Evolutionary conservation across 2,329 filamentous ascomycete genomes (phyloP), one percentile per base, ranked within the genome.

Genomic region (Phyllosticta citribraziliensis): DNA sequence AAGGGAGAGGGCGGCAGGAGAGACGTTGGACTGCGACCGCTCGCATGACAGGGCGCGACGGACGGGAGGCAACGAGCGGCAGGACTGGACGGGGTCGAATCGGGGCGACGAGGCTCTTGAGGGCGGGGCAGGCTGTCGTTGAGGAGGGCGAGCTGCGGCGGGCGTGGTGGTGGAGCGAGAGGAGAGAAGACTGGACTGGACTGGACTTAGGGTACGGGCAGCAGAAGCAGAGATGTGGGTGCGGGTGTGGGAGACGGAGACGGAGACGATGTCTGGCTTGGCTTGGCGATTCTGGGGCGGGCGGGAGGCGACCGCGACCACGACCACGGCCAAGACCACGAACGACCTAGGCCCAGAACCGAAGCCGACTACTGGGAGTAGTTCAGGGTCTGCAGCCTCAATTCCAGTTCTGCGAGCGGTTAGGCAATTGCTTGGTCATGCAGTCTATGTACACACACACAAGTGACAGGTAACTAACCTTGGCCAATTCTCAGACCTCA

Each of bases 21-120:
- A 22, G 54, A 56, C 47, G 35, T 52, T 35, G 33, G 54, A 60
- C 55, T 27, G 60, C 60, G 55, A 55, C 50, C 60, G 55, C 40
- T 55, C 60, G 60, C 60, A 61, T 61, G 60, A 57, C 59, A 61
- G 55, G 58, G 55, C 53, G 4, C 33, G 30, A 12, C n/a, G 22
- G 22, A 22, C 22, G 22, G 22, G 20, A n/a, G 52, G n/a, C 14
- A 35, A 22, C 33, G 54, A 61, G 47, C 40, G 35, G 22, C 24
- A 19, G 22, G 58, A 30, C 53, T 22, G 51, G 27, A 22, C 27
- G 27, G 27, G 27, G 22, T 22, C 22, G 22, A 22, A 22, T 22
- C 1, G 27, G 27, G 9, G 27, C 27, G 27, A 10, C 6, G 5
- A 10, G 9, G 27, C 2, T 30, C 27, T 30, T 30, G 22, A 2